Evolutionary conservation across 2,329 filamentous ascomycete species (phyloP), one percentile per base, ranked within the genome.

Genomic region (Penicillium decumbens): DNA sequence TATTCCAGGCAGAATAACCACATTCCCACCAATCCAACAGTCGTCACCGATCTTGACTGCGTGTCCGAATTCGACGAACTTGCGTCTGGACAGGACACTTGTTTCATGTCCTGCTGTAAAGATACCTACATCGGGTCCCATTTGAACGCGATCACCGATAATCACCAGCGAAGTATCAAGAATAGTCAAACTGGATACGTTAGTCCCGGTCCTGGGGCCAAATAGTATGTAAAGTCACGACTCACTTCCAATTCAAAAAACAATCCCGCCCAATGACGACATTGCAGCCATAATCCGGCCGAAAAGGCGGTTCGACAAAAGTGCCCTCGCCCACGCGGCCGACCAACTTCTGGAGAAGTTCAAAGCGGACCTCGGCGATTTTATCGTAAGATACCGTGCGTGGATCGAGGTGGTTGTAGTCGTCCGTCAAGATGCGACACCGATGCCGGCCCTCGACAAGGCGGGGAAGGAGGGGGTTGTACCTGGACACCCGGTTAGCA

Each of bases 91-190:
- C 37, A 73, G 66, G 4, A 80, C 71, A 38, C 76, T 75, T 0
- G 71, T 72, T 55, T 80, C 77, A 52, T 81, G 79, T 9, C 75
- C 77, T 0, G 77, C 79, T 0, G 75, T 74, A 49, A 77, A 77
- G 30, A 81, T 78, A 45, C 66, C 69, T 1, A 80, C 77, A 25
- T 77, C 76, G 0, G 78, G 77, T 0, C 78, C 79, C 38, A 80
- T 69, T 65, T 80, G 76, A 12, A 78, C 75, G 1, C 77, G 65
- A 20, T 80, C 72, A 1, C 79, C 79, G 20, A 81, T 79, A 0
- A 73, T 72, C 1, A 82, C 75, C 0, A 80, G 65, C 1, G 72
- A 73, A 25, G 75, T 79, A 54, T 82, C 79, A 8, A 81, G 64
- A 25, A 80, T 75, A 0, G 75, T 70, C 18, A 81, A 75, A 58